Evolutionary conservation across 495 filamentous ascomycete genomes (phyloP).

Genomic region (Trichocladium antarcticum): DNA sequence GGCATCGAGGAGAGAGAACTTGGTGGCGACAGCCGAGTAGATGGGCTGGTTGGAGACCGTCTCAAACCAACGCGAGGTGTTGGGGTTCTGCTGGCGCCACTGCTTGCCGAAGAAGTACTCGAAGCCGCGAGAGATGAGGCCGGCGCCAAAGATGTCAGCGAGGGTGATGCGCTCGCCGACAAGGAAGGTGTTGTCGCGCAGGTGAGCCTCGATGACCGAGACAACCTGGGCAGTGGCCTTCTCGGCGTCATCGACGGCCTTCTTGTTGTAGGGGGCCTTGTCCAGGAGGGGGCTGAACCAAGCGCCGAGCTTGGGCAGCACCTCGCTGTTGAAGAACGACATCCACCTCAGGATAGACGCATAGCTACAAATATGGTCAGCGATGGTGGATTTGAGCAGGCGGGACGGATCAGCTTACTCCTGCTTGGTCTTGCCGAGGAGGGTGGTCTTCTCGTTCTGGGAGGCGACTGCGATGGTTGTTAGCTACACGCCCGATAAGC

Average conservation of each 20-base stretch:
- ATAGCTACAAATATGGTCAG: constrained; percentile 42
- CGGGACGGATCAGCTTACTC: constrained; percentile 47
- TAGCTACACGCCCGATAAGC: constrained; percentile 27
- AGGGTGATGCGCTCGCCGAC: constrained; percentile 95
- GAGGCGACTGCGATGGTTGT: constrained; percentile 62
- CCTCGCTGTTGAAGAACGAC: constrained; percentile 81
- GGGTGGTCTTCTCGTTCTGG: constrained; percentile 99
- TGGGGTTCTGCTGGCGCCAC: constrained; percentile 69
- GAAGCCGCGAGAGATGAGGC: constrained; percentile 72
- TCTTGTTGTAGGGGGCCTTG: constrained; percentile 89
- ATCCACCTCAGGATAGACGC: constrained; percentile 96
- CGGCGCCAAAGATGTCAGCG: constrained; percentile 76
- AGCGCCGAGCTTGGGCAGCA: constrained; percentile 59
- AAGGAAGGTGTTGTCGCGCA: constrained; percentile 88
- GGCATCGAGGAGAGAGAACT: constrained; percentile 70
- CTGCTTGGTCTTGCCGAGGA: constrained; percentile 99
- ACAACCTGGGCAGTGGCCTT: constrained; percentile 57
- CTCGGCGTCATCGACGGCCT: constrained; percentile 68
- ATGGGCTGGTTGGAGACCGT: constrained; percentile 84
- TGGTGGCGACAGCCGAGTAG: constrained; percentile 66
- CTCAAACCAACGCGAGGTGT: constrained; percentile 85
- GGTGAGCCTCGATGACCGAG: constrained; percentile 68
- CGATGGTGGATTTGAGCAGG: background rate
- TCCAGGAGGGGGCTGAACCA: constrained; percentile 90
- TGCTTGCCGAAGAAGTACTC: constrained; percentile 81